Evolutionary conservation across 257 asterid species (phyloP), one percentile per base, ranked within the genome.

Genomic region (Fraxinus cuspidata): DNA sequence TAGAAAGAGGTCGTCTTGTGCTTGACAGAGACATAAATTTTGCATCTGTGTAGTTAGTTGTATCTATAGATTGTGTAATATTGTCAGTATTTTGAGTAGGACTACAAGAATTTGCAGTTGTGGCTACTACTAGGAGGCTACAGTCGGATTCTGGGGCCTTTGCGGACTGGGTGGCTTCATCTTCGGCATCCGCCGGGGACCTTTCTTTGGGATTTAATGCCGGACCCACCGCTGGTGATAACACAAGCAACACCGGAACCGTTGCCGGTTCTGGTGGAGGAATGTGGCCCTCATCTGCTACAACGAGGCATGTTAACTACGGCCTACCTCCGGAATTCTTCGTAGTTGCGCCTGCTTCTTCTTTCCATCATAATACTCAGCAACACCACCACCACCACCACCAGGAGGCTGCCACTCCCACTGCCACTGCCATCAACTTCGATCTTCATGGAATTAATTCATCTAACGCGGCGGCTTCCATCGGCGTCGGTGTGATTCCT

Each of bases 171-270:
- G 95, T 90, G 64, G 88, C 90, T 44, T 83, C 89, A 32, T 83
- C 90, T 37, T 85, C 93, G 0, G 84, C 91, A 81, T 74, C 91
- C 2, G 86, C 90, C 70, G 88, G 97, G 8, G 97, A 90, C 78
- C 89, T 91, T 34, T 91, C 97, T 1, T 42, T 91, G n/a, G 93
- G 97, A 16, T 91, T 91, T 85, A 91, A 91, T 87, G 97, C 92
- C 31, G 91, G 84, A 23, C 87, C 91, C 78, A 25, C 80, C 77
- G 60, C 80, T 8, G 82, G 74, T 0, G 82, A 81, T 1, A 60
- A 38, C 9, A 76, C 75, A 4, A 68, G 77, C 72, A 27, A 80
- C 63, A 18, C 78, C 40, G 28, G 37, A 16, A 42, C 51, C 51
- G 51, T 15, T 42, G 51, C 77, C 9, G 78, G 81, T 1, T 53